phyloP scores from a whole-genome alignment of 768 basidiomycete species.

The Auricularia sp. region DNA sequence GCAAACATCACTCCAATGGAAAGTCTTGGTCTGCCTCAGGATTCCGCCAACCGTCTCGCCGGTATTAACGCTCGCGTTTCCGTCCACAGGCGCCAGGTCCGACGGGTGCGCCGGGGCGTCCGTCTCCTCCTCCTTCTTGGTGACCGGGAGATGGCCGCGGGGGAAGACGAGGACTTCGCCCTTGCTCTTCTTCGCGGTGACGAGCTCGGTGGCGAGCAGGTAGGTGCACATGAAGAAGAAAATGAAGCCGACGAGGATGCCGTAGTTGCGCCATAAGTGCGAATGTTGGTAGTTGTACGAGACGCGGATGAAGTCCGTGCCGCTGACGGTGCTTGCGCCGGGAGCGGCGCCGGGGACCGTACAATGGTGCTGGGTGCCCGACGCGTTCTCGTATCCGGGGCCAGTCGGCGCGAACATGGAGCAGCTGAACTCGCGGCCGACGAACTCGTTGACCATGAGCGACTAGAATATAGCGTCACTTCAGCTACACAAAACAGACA shows the following conservation, averaged over 20 bases:
- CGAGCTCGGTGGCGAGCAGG: conserved; percentile 51
- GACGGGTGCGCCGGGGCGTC: conserved; percentile 11
- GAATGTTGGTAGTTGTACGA: conserved; percentile 38
- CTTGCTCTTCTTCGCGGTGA: conserved; percentile 46
- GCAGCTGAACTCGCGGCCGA: not conserved
- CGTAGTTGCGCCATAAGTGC: conserved; percentile 62
- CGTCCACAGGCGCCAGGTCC: conserved; percentile 21
- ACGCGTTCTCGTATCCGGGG: not conserved
- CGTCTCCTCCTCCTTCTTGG: conserved; percentile 19
- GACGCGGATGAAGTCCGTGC: conserved; percentile 27
- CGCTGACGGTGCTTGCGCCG: conserved; percentile 23
- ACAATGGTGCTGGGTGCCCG: conserved; percentile 3
- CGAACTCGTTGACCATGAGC: conserved; percentile 2
- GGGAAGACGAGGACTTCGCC: conserved; percentile 32
- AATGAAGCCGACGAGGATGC: conserved; percentile 63
- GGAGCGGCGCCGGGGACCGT: conserved; percentile 12
- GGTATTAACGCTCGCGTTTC: conserved; percentile 22
- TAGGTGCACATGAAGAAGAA: conserved; percentile 53
- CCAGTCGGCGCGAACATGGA: not conserved
- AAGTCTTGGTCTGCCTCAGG: conserved; percentile 24
- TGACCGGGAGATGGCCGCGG: conserved; percentile 19
- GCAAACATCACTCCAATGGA: conserved; percentile 38
- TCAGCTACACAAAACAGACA: no score
- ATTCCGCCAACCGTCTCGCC: conserved; percentile 6
- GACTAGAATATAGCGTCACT: not conserved